These are phyloP conservation scores for Rhizophagus clarus DNA, from an alignment of 192 early-diverging fungal genomes.

Conservation along the genomic window DNA sequence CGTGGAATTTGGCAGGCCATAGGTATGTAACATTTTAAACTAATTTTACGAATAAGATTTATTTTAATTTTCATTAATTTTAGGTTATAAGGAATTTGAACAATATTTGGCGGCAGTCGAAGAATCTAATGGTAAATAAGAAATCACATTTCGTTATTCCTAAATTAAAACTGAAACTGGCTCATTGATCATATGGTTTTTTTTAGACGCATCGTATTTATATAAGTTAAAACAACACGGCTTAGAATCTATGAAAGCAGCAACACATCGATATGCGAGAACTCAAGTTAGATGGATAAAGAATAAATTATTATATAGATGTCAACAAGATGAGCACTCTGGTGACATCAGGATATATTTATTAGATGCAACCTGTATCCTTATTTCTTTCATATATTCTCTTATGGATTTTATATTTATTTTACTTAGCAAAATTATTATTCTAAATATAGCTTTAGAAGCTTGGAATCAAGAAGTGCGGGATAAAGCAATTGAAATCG, in stretches of 20 bases:
- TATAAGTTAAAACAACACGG: constrained; percentile 54
- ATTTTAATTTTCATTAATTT: constrained; percentile 33
- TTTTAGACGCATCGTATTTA: constrained; percentile 20
- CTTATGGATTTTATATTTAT: no score
- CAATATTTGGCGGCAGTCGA: constrained; percentile 55
- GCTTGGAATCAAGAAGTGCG: constrained; percentile 59
- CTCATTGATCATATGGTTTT: constrained; percentile 1
- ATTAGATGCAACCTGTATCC: constrained; percentile 69
- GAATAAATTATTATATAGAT: constrained; percentile 69
- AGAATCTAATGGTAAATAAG: constrained; percentile 3
- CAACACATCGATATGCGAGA: constrained; percentile 88
- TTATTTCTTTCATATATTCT: background rate
- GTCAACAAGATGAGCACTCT: constrained; percentile 1
- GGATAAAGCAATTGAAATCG: constrained; percentile 54
- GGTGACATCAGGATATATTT: constrained; percentile 51
- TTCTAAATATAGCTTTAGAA: constrained; percentile 43
- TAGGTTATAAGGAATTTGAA: constrained; percentile 90
- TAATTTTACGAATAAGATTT: constrained; percentile 30
- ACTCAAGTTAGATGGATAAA: constrained; percentile 80
- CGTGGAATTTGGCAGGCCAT: constrained; percentile 79
- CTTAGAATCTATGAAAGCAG: constrained; percentile 81
- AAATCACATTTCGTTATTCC: background rate
- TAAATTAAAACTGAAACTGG: background rate
- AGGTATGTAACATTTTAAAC: constrained; percentile 41
- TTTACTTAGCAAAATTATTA: background rate